Base-by-base conservation (phyloP, 495 filamentous ascomycete genomes). In the Penicillium fimorum region DNA sequence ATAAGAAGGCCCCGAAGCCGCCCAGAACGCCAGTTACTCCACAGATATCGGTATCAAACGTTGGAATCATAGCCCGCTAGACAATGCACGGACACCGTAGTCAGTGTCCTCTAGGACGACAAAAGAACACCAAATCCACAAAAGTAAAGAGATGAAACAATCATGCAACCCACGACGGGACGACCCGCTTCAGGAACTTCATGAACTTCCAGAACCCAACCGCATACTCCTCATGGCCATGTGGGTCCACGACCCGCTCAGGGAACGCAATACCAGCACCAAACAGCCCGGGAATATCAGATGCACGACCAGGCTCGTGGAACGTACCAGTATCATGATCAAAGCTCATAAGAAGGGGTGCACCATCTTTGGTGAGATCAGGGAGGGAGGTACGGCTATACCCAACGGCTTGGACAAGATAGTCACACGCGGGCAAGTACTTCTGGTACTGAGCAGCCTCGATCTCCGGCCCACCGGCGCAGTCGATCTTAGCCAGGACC, bases 201-300 rank as follows among this genome's bases (percentile, higher is more conserved):
- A 85, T 84, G 61, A 86, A 86, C 72, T 86, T 86, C 47, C 69
- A 81, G 65, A 85, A 81, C 0, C 83, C 83, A 37, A 86, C 83
- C 7, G 82, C 79, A 69, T 77, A 73, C 68, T 86, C 83, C 12
- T 81, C 80, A 71, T 84, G 85, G 5, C 83, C 83, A 30, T 73
- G 56, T 0, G 82, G 83, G 71, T 86, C 83, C 24, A 77, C 76
- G 11, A 85, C 82, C 29, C 74, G 71, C 62, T 85, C 81, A 5
- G 83, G 83, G 56, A 80, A 86, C 15, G 82, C 82, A 61, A 86
- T 85, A 1, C 83, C 83, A 24, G 82, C 82, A 9, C 80, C 83
- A 61, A 76, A 80, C 17, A 86, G 59, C 0, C 82, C 82, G 1
- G 73, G 77, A 18, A 86, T 63, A 24, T 61, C 63, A 10, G 60